These are phyloP conservation scores for Royoungia palumana DNA, from an alignment of 768 basidiomycete species.

Conservation along the genomic window DNA sequence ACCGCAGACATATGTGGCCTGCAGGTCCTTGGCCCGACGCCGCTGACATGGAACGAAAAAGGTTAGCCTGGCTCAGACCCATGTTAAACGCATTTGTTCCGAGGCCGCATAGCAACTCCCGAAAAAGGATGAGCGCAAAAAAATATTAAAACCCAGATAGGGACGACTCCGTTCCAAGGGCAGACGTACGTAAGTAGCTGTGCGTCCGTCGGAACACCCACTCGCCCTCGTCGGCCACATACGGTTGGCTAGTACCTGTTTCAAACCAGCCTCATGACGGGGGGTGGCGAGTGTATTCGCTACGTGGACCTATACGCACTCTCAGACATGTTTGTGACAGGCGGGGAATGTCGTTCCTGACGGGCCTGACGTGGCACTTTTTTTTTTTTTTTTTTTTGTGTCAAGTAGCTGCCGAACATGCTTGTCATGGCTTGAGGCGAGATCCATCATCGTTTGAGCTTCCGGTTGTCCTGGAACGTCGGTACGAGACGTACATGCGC, in stretches of 20 bases:
- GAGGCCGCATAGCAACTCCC: conserved; percentile 33
- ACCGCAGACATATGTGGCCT: conserved; percentile 26
- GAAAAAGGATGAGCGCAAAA: conserved; percentile 16
- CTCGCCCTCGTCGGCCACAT: neutral
- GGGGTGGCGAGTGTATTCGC: neutral
- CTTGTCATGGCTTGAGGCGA: conserved; percentile 17
- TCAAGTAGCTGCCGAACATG: conserved; percentile 10
- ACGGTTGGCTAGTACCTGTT: too few species aligned
- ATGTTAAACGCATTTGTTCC: conserved; percentile 23
- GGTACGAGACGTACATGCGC: neutral
- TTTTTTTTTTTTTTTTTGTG: conserved; percentile 22
- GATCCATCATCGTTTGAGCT: conserved; percentile 3
- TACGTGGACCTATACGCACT: neutral
- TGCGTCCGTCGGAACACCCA: neutral
- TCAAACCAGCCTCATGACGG: neutral
- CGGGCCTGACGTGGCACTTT: conserved; percentile 11
- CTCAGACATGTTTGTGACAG: neutral
- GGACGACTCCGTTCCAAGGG: neutral
- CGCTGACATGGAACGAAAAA: conserved; percentile 32
- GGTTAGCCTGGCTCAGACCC: conserved; percentile 13
- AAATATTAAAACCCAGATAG: conserved; percentile 9
- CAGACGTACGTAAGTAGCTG: neutral
- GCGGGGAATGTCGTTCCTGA: conserved; percentile 11
- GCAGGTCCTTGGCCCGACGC: conserved; percentile 20
- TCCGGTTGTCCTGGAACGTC: neutral